Conservation (phyloP, 345 rosid genomes). For the Camelina hispida region DNA sequence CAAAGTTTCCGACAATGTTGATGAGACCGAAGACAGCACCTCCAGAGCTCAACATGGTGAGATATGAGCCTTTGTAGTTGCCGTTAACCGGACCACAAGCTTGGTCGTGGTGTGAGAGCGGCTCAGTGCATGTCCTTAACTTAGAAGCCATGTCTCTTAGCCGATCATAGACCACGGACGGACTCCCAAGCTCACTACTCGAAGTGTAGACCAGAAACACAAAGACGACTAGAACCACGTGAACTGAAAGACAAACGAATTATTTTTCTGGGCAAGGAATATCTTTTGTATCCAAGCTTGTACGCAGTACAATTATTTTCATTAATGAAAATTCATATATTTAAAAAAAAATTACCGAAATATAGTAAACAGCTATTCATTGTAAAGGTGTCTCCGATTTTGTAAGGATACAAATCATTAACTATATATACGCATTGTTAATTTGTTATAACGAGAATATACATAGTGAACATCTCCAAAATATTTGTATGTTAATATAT, state of each 20-base stretch:
- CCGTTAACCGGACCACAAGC: constrained; percentile 87
- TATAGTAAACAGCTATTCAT: not conserved
- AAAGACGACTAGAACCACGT: constrained; percentile 77
- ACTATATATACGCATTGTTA: too few relatives aligned
- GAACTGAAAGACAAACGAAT: constrained; percentile 61
- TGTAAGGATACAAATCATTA: not conserved
- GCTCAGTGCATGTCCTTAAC: constrained; percentile 73
- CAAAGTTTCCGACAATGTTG: constrained; percentile 88
- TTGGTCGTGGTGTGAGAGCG: constrained; percentile 69
- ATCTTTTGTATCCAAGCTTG: too few relatives aligned
- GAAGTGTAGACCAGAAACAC: constrained; percentile 84
- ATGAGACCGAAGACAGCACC: constrained; percentile 91
- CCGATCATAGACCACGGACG: constrained; percentile 57
- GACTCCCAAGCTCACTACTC: constrained; percentile 84
- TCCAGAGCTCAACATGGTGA: constrained; percentile 92
- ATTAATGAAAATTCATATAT: too few relatives aligned
- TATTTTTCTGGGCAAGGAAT: too few relatives aligned
- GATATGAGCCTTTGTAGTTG: constrained; percentile 73
- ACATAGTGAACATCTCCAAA: not conserved
- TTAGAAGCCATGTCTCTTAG: constrained; percentile 62
- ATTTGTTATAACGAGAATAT: not conserved
- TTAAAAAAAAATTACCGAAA: not conserved
- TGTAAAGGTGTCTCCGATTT: not conserved
- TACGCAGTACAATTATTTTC: too few relatives aligned
- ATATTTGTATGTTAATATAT: not conserved